Conservation (phyloP, 2,329 filamentous ascomycete species). For the Podosphaera aphanis region DNA sequence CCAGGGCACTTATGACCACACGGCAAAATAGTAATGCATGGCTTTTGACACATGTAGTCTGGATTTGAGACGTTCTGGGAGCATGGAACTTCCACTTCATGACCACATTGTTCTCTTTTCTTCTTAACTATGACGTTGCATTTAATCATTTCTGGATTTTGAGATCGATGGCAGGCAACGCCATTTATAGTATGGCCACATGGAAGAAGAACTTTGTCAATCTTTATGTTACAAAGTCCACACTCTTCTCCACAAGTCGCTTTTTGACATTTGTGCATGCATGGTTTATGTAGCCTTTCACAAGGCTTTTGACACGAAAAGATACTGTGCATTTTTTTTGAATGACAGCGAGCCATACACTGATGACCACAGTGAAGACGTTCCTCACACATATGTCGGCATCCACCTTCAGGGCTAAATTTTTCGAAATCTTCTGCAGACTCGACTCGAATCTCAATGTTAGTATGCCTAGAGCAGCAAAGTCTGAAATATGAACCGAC, state of each 20-base stretch:
- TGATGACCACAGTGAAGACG: conserved; percentile 24
- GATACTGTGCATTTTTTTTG: conserved; percentile 22
- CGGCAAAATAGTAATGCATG: conserved; percentile 27
- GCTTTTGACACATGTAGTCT: conserved; percentile 10
- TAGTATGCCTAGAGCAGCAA: conserved; percentile 35
- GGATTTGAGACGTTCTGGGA: conserved; percentile 7
- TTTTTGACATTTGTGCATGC: conserved; percentile 22
- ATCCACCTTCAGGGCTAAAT: conserved; percentile 32
- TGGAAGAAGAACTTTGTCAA: conserved; percentile 15
- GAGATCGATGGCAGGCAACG: conserved; percentile 20
- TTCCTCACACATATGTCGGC: conserved; percentile 9
- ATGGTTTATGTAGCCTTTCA: conserved; percentile 19
- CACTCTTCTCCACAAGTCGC: conserved; percentile 22
- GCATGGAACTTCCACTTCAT: conserved; percentile 31
- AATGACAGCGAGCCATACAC: conserved; percentile 24
- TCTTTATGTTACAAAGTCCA: conserved; percentile 17
- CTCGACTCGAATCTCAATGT: conserved; percentile 16
- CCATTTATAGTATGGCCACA: conserved; percentile 21
- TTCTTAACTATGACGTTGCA: conserved; percentile 26
- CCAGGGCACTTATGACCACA: conserved; percentile 44
- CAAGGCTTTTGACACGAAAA: conserved; percentile 24
- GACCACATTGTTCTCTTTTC: conserved; percentile 28
- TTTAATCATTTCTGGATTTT: conserved; percentile 21
- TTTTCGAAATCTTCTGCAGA: conserved; percentile 7
- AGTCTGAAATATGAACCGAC: conserved; percentile 30